Base-by-base conservation (phyloP, 2,329 filamentous ascomycete species). In the Fusarium sacchari region DNA sequence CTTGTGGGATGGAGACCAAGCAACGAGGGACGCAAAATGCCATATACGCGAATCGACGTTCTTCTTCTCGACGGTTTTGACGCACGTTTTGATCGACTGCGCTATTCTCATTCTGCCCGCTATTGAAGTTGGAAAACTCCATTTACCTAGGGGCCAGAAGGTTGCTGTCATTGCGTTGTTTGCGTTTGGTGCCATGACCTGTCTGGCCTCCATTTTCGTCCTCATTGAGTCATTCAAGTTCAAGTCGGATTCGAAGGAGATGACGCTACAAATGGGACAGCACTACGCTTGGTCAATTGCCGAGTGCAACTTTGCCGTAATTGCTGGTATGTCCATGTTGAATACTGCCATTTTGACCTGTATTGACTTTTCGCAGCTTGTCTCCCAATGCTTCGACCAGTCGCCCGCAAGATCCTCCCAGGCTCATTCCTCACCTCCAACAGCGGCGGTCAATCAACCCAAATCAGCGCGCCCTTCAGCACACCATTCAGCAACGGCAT, bases 71-170 rank as follows among this genome's bases (percentile, higher is more conserved):
- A 80, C 79, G 1, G 77, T 79, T 3, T 42, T 81, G 17, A 76
- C 77, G 3, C 81, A 83, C 52, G 67, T 80, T 2, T 15, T 81
- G 14, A 72, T 83, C 22, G 81, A 83, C 26, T 52, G 81, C 26
- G 67, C 69, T 3, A 82, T 83, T 10, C 71, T 83, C 8, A 63
- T 71, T 6, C 72, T 83, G 0, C 81, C 81, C 2, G 64, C 78
- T 4, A 71, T 81, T 15, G 77, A 82, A 63, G 77, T 83, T 9
- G 65, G 74, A 3, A 78, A 78, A n/a, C 75, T 83, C 32, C 67
- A 78, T 15, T 71, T 82, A 5, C 79, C 75, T 0, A 67, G 44
- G 4, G 69, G 72, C 0, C 80, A 81, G 43, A 81, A 80, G 50
- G 44, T 79, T 24, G 79, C 76, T 14, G 77, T 80, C 13, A 73